A percentile compares a stretch with the other conserved stretches of the same genome.
phyloP scores from a whole-genome alignment of 2,329 filamentous ascomycete genomes.

The Verticillium dahliae region DNA sequence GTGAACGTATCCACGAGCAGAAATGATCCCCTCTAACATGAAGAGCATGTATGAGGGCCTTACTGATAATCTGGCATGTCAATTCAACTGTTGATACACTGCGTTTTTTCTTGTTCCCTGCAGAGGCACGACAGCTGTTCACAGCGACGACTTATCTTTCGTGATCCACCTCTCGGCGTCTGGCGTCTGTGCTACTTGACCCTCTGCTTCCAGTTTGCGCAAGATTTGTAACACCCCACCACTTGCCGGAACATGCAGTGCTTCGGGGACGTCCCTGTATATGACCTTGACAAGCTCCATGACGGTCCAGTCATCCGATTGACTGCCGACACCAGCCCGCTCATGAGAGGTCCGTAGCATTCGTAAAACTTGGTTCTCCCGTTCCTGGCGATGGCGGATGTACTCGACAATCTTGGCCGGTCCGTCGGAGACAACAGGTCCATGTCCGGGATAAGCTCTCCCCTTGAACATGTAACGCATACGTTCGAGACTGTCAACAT shows the following conservation, averaged over 20 bases:
- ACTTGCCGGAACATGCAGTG: conserved; percentile 69
- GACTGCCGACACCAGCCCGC: background rate
- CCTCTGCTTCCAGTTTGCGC: conserved; percentile 69
- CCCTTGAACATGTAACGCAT: conserved; percentile 64
- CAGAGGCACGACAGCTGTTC: conserved; percentile 24
- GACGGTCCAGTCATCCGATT: conserved; percentile 50
- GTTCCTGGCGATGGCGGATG: conserved; percentile 69
- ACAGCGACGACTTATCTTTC: conserved; percentile 35
- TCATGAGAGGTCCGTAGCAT: conserved; percentile 38
- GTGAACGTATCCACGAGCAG: background rate
- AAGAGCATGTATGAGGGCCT: no score
- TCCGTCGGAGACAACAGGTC: conserved; percentile 68
- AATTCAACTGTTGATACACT: no score
- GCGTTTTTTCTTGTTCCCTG: background rate
- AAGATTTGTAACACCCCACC: conserved; percentile 73
- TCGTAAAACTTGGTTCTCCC: conserved; percentile 71
- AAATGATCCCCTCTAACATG: background rate
- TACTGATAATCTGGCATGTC: no score
- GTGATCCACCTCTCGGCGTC: conserved; percentile 36
- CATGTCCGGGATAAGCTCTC: conserved; percentile 82
- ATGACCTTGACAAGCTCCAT: conserved; percentile 86
- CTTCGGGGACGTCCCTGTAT: conserved; percentile 72
- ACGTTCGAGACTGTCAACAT: conserved; percentile 60
- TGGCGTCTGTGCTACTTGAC: conserved; percentile 44
- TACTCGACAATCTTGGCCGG: conserved; percentile 71